Evolutionary conservation across 1,284 basidiomycete species (phyloP).

Genomic region (Pseudozyma hubeiensis): DNA sequence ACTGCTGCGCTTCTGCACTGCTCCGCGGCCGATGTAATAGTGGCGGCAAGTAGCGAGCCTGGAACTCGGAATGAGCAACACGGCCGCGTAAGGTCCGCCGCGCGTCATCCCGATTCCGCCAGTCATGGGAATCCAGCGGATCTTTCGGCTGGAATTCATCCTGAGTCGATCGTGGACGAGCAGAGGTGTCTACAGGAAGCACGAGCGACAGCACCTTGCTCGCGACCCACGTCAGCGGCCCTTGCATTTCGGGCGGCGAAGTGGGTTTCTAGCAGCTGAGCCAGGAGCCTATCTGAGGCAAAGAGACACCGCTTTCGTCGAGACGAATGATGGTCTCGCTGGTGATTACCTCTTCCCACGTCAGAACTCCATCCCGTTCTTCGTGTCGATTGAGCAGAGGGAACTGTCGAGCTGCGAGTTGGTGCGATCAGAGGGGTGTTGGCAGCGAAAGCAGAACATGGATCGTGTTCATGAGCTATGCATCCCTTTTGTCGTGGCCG

Average conservation of each 20-base stretch:
- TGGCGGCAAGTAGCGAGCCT: conserved; percentile 22
- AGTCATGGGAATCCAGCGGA: conserved; percentile 1
- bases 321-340: too few species aligned
- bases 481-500: too few species aligned
- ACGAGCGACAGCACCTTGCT: conserved; percentile 18
- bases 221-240: conserved; percentile 19
- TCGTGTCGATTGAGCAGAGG: too few species aligned
- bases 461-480: too few species aligned
- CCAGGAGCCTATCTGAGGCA: too few species aligned
- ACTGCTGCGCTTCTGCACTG: conserved; percentile 60
- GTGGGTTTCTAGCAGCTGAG: too few species aligned
- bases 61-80: conserved; percentile 1
- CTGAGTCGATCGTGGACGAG: conserved; percentile 26
- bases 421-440: too few species aligned
- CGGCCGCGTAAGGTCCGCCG: neutral
- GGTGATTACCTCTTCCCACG: too few species aligned
- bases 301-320: too few species aligned
- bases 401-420: too few species aligned
- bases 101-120: conserved; percentile 8
- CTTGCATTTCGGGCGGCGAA: conserved; percentile 5
- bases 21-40: conserved; percentile 15
- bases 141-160: conserved; percentile 4
- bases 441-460: too few species aligned
- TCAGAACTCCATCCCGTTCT: too few species aligned
- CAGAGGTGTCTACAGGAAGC: conserved; percentile 14